Conservation (phyloP, 2,329 filamentous ascomycete species). For the Fusarium beomiforme region DNA sequence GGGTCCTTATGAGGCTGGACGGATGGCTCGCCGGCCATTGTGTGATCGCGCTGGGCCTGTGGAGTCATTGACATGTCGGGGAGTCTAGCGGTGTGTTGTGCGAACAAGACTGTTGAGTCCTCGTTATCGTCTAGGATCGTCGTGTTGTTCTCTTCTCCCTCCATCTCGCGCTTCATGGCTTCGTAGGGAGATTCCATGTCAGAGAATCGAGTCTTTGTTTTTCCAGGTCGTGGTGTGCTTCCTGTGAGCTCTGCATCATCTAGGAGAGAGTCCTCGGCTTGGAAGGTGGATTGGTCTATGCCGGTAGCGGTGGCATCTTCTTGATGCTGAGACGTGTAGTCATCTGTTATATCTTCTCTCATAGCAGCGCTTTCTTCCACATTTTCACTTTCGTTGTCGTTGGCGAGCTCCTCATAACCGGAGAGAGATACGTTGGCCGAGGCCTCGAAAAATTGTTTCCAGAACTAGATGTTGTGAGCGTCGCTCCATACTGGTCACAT, state of each 20-base stretch:
- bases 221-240: slow-evolving; percentile 73
- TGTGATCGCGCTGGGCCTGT: slow-evolving; percentile 55
- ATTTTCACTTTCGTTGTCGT: slow-evolving; percentile 68
- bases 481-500: neutral
- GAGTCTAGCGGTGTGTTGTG: slow-evolving; percentile 63
- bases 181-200: slow-evolving; percentile 82
- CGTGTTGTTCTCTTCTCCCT: slow-evolving; percentile 54
- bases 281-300: slow-evolving; percentile 49
- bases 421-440: slow-evolving; percentile 97
- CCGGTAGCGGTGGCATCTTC: slow-evolving; percentile 50
- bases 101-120: slow-evolving; percentile 61
- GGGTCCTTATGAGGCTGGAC: slow-evolving; percentile 69
- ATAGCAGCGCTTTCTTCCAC: slow-evolving; percentile 64
- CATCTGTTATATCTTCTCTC: slow-evolving; percentile 63
- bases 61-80: slow-evolving; percentile 73
- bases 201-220: slow-evolving; percentile 65
- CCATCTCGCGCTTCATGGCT: slow-evolving; percentile 73
- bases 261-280: slow-evolving; percentile 72
- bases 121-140: slow-evolving; percentile 52
- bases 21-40: slow-evolving; percentile 48
- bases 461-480: slow-evolving; percentile 71
- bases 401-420: slow-evolving; percentile 86
- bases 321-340: slow-evolving; percentile 56
- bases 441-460: slow-evolving; percentile 99
- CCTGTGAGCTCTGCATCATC: slow-evolving; percentile 71